Evolutionary conservation across 1,284 basidiomycete species (phyloP).

Genomic region (Fomitopsis pinicola): DNA sequence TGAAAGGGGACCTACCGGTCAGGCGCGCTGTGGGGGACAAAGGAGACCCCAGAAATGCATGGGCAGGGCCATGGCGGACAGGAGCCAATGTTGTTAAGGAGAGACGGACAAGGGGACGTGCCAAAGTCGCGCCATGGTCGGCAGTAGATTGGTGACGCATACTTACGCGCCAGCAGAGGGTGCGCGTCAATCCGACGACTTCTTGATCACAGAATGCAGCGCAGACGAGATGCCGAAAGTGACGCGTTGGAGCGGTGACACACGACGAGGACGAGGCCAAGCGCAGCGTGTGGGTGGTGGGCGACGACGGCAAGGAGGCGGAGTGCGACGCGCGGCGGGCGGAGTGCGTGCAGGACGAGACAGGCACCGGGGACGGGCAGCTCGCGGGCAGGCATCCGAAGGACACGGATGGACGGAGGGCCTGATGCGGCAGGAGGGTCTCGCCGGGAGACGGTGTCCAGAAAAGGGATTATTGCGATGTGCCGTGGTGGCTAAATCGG

Average conservation of each 20-base stretch:
- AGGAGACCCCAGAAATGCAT: neutral
- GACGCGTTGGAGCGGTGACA: neutral
- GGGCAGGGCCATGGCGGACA: neutral
- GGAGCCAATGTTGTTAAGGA: neutral
- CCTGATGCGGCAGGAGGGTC: slow-evolving; percentile 10
- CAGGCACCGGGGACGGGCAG: too few relatives aligned
- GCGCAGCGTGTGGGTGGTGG: neutral
- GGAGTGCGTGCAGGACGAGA: neutral
- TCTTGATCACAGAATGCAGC: neutral
- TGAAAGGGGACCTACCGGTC: neutral
- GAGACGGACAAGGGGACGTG: neutral
- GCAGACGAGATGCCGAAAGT: neutral
- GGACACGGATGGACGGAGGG: slow-evolving; percentile 13
- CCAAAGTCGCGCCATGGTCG: neutral
- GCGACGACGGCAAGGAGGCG: neutral
- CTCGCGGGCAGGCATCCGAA: slow-evolving; percentile 16
- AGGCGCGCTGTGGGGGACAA: neutral
- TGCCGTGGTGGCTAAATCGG: slow-evolving; percentile 9
- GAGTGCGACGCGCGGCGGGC: neutral
- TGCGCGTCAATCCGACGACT: neutral
- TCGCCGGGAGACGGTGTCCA: slow-evolving; percentile 9
- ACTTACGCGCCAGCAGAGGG: neutral
- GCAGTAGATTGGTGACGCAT: neutral
- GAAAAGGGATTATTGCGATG: slow-evolving; percentile 21
- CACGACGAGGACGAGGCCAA: neutral